phyloP scores from a whole-genome alignment of 75 land plant genomes.

The Ceratopteris richardii region DNA sequence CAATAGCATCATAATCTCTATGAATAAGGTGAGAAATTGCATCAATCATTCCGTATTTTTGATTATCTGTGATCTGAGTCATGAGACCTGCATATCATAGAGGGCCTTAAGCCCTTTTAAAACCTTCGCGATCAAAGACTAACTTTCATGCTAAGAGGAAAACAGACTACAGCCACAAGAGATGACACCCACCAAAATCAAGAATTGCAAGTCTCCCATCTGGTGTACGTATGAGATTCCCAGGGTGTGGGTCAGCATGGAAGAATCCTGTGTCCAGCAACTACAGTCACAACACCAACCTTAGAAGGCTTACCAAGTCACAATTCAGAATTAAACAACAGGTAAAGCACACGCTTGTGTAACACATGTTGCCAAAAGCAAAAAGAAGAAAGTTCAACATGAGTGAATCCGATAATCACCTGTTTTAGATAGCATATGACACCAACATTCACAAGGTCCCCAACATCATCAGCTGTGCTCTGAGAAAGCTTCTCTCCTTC shows the following conservation, averaged over 20 bases:
- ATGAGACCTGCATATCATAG: slow-evolving; percentile 64
- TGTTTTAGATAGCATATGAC: slow-evolving; percentile 99
- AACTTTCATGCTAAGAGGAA: background rate
- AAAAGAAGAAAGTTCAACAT: background rate
- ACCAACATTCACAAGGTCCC: slow-evolving; percentile 95
- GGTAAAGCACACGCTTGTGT: no score
- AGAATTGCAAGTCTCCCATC: slow-evolving; percentile 99
- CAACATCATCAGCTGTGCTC: slow-evolving; percentile 96
- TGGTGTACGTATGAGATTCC: slow-evolving; percentile 95
- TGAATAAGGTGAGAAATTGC: slow-evolving; percentile 98
- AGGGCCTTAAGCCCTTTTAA: no score
- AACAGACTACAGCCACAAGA: background rate
- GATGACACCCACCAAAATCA: slow-evolving; percentile 74
- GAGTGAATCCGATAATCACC: slow-evolving; percentile 42
- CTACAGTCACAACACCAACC: slow-evolving; percentile 22
- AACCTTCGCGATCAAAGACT: no score
- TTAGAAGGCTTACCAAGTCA: no score
- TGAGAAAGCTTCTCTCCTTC: slow-evolving; percentile 99
- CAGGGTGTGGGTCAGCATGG: slow-evolving; percentile 99
- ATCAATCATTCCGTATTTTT: slow-evolving; percentile 99
- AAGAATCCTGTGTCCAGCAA: slow-evolving; percentile 95
- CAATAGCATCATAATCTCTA: slow-evolving; percentile 95
- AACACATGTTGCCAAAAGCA: no score
- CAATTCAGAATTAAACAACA: no score
- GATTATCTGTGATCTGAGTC: slow-evolving; percentile 92